Percentiles rank a stretch among this genome's conserved stretches.
Conservation (phyloP, 768 basidiomycete genomes). For the Mycena polygramma region DNA sequence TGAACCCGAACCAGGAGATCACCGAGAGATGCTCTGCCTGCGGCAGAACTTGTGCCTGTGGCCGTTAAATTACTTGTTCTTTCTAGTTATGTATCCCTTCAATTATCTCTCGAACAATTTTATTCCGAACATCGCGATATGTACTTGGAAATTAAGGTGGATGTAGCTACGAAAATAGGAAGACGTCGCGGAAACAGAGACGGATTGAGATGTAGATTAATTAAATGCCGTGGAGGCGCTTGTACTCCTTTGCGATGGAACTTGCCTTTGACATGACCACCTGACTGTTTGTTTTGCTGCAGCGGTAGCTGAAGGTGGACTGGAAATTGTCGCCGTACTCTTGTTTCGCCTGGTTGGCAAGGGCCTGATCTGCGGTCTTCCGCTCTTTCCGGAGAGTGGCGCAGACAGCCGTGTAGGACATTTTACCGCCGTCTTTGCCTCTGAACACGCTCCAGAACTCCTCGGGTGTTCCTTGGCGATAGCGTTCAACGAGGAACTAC, state of each 20-base stretch:
- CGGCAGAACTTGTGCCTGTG: slow-evolving; percentile 49
- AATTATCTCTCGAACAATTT: too few relatives aligned
- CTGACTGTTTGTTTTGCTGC: slow-evolving; percentile 7
- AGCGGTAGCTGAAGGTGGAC: slow-evolving; percentile 36
- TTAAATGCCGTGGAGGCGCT: slow-evolving; percentile 14
- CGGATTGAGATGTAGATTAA: slow-evolving; percentile 11
- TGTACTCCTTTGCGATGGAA: slow-evolving; percentile 33
- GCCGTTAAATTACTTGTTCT: slow-evolving; percentile 4
- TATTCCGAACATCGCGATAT: too few relatives aligned
- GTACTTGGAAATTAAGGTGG: too few relatives aligned
- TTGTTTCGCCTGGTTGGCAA: slow-evolving; percentile 23
- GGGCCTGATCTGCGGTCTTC: slow-evolving; percentile 18
- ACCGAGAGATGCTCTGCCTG: slow-evolving; percentile 44
- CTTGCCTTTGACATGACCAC: slow-evolving; percentile 33
- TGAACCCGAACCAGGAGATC: slow-evolving; percentile 47
- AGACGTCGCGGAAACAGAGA: too few relatives aligned
- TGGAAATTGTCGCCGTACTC: slow-evolving; percentile 37
- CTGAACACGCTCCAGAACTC: slow-evolving; percentile 23
- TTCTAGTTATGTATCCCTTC: too few relatives aligned
- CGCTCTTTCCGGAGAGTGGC: slow-evolving; percentile 18
- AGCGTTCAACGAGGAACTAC: background rate
- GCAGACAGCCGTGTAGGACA: slow-evolving; percentile 37
- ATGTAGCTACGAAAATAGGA: too few relatives aligned
- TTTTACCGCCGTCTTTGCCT: slow-evolving; percentile 19
- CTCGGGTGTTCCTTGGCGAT: background rate